Conservation (phyloP, 2,329 filamentous ascomycete genomes). For the Beauveria scarabaeidicola region DNA sequence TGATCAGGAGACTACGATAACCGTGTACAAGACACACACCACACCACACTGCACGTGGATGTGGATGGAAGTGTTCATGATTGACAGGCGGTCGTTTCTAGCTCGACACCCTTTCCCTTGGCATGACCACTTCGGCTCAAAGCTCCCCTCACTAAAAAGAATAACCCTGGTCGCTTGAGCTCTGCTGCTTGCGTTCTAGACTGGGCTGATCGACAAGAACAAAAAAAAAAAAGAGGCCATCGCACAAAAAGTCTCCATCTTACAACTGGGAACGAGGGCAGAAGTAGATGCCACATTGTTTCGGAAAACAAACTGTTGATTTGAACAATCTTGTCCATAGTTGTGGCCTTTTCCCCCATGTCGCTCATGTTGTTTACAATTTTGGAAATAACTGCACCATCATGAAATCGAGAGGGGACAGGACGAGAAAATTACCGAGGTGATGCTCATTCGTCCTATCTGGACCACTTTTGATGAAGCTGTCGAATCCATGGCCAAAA, state of each 20-base stretch:
- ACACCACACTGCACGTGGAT: too few species aligned
- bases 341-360: not conserved
- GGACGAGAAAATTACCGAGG: too few species aligned
- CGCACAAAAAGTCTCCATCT: not conserved
- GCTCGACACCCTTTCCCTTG: not conserved
- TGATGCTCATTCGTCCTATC: not conserved
- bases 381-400: not conserved
- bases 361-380: not conserved
- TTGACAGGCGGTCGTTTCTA: not conserved
- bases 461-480: not conserved
- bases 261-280: constrained; percentile 1
- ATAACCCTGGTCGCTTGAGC: not conserved
- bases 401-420: not conserved
- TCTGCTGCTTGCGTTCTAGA: not conserved
- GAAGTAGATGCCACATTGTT: not conserved
- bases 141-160: not conserved
- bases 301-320: not conserved
- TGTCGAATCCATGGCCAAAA: not conserved
- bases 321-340: not conserved
- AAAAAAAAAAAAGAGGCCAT: not conserved
- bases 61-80: not conserved
- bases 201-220: not conserved
- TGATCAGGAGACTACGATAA: too few species aligned
- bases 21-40: too few species aligned
- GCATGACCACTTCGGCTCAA: not conserved